Evolutionary conservation across 192 early-diverging fungal species (phyloP).

Genomic region (Coemansia asiatica): DNA sequence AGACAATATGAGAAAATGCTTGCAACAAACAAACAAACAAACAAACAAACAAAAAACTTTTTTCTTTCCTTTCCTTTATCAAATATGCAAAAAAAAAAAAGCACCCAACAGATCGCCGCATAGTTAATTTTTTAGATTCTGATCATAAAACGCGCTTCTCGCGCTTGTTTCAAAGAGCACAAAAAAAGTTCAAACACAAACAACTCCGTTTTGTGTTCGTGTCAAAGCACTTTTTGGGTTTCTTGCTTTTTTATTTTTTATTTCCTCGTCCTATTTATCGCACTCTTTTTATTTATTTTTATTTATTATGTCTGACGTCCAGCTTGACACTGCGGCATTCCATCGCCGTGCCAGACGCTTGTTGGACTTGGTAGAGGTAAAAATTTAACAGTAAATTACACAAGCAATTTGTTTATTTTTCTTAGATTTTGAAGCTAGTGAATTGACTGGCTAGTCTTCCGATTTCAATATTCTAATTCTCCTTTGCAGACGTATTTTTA

Average conservation of each 20-base stretch:
- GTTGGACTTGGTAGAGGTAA: constrained; percentile 40
- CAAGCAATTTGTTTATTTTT: too few species aligned
- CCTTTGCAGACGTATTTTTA: not conserved
- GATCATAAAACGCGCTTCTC: not conserved
- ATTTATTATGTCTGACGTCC: constrained; percentile 41
- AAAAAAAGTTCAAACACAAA: not conserved
- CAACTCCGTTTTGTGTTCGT: not conserved
- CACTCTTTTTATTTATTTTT: constrained; percentile 2
- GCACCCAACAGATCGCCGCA: too few species aligned
- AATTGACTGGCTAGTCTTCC: too few species aligned
- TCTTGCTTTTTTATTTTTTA: not conserved
- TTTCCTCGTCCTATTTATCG: not conserved
- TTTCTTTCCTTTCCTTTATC: not conserved
- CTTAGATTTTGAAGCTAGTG: too few species aligned
- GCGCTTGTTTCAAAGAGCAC: not conserved
- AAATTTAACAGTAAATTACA: too few species aligned
- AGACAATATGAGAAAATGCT: too few species aligned
- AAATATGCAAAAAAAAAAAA: too few species aligned
- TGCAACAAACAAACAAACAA: too few species aligned
- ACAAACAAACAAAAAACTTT: not conserved
- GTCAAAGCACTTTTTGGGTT: not conserved
- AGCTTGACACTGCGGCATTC: constrained; percentile 44
- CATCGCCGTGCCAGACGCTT: constrained; percentile 46
- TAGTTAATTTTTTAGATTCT: not conserved
- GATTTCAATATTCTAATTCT: too few species aligned